Base-by-base conservation (phyloP, 495 filamentous ascomycete species). In the Podospora anserina region DNA sequence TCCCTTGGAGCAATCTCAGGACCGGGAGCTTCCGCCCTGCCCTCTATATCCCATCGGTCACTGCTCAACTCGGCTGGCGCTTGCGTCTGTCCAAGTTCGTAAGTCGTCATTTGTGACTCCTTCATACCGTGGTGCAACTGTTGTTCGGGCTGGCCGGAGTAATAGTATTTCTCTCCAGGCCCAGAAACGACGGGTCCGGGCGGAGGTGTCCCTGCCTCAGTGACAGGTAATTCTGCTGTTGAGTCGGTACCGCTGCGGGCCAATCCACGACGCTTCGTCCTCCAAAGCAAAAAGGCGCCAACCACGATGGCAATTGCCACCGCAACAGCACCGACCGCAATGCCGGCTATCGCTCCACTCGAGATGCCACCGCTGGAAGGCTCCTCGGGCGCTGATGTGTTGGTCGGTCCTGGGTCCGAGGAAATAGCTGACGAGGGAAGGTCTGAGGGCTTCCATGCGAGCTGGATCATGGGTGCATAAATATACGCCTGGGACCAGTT, bases 401-500 rank as follows among this genome's bases (percentile, higher is more conserved):
- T 5, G 34, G 6, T 39, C 11, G 34, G 34, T 39, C 34, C 11
- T 0, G 6, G 34, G 2, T 39, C 34, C 0, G 34, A 39, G 34
- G 34, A 23, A 23, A 23, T 0, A 1, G 23, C 23, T 1, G 23
- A 23, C 0, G 23, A 23, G 1, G 23, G 34, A 5, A 39, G 34
- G 34, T 39, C 34, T 39, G 34, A 39, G 34, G 11, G 5, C 44
- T 77, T 44, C 63, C 69, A 74, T 0, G 72, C 73, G 58, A 77
- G 68, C 67, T 79, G 76, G 60, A 78, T 67, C 71, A 79, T 76
- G 55, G 73, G 73, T 20, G 77, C 77, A 49, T 54, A 74, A n/a
- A 77, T 56, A 53, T 68, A 65, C 18, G 72, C 60, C n/a, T 56
- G 19, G 20, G 19, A 16, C 44, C 63, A 13, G 16, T 55, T 34